Evolutionary conservation across 2,329 filamentous ascomycete genomes (phyloP), one percentile per base, ranked within the genome.

Genomic region (Colletotrichum somersetense): DNA sequence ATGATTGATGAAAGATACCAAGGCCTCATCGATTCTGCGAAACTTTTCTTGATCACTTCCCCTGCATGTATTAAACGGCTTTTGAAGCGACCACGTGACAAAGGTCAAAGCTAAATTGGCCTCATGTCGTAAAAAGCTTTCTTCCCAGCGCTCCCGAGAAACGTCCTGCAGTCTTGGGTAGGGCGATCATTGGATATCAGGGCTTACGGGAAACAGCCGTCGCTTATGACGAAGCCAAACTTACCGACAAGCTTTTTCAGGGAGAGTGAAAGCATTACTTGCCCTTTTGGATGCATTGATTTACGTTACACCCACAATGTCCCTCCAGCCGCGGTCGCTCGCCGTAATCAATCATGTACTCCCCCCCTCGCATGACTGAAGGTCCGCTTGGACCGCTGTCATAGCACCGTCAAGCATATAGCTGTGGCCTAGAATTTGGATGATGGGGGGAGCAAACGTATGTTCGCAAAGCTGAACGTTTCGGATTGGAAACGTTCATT

Each of bases 91-190:
- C 40, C 70, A 70, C 70, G 70, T 72, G 66, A 72, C 33, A 26
- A 26, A 65, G 12, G 48, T 57, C 66, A 70, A 70, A 72, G 70
- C 70, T 65, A 70, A 70, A 42, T n/a, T 65, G 42, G 70, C 69
- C 70, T 65, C 55, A 72, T 65, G 59, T 72, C 8, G 20, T 33
- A 35, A 26, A 46, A 69, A 48, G 35, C 59, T 72, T 72, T 72
- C 26, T 26, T 56, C 23, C 38, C 35, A 61, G 53, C 55, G 56
- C 23, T 61, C 12, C 46, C 48, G 42, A 55, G 30, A 42, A 48
- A 65, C 44, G 48, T 63, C 52, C 70, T 65, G 66, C 66, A 72
- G 12, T 14, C 35, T 40, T 35, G 35, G 14, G n/a, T 57, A 48
- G 59, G 66, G 59, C 61, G 23, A n/a, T 35, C 30, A 61, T 62